Base-by-base conservation (phyloP, 164 flowering plant species). In the Saururus chinensis region DNA sequence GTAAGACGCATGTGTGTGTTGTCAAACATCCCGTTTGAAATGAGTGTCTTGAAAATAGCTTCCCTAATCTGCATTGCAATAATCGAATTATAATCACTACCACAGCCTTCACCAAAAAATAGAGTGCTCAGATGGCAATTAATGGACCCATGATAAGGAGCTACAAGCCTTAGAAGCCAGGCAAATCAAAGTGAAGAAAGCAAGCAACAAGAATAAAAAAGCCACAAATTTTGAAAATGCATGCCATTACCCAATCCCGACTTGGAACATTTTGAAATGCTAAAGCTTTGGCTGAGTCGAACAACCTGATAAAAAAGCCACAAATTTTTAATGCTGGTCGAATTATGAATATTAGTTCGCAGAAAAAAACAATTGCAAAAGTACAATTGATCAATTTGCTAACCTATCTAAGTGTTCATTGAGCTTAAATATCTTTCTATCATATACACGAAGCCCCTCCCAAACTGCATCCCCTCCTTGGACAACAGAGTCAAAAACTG, bases 381-480 rank as follows among this genome's bases (percentile, higher is more conserved):
- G 30, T 55, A 9, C 19, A 12, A 19, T 3, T 23, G 1, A 55
- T 9, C 16, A 11, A 23, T 23, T 62, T 37, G 23, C 86, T 71
- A 37, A 86, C 99, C 97, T 75, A 72, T 93, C 97, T 56, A 93
- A 71, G 76, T 93, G 99, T 73, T 88, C 93, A 22, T 88, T 88
- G 66, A 93, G 95, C 74, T 88, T 93, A 68, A 93, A 88, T 63
- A 90, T 60, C 74, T 87, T 93, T 64, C 96, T 87, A 26, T 69
- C 62, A 67, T 90, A 86, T 64, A 93, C 70, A 60, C 96, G 84
- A 68, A 93, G 99, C 49, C 99, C 99, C 69, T 93, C 99, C 99
- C 97, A 87, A 37, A 85, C 99, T 51, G 84, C 87, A 74, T 93
- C 99, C 66, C 99, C 99, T 54, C 99, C 99, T 93, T 93, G 99